Percentiles rank a stretch among this genome's conserved stretches.
Evolutionary conservation across 192 early-diverging fungal species (phyloP).

Genomic region (Dispira simplex): DNA sequence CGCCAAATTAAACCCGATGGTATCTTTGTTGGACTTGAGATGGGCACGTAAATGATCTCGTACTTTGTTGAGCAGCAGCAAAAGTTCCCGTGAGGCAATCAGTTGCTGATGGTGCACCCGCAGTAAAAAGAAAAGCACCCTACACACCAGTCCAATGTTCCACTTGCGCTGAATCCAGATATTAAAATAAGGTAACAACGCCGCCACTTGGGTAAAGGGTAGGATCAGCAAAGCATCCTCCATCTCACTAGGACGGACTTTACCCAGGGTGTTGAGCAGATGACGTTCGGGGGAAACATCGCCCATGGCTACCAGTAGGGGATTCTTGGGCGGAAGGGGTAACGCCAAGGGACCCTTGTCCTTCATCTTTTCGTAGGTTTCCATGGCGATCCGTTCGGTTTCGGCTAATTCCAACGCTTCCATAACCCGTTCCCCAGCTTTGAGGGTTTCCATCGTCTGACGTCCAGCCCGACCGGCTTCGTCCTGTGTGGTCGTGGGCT

Average conservation of each 20-base stretch:
- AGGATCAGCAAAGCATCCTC: slow-evolving; percentile 83
- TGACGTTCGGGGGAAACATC: slow-evolving; percentile 56
- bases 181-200: slow-evolving; percentile 60
- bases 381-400: slow-evolving; percentile 55
- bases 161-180: slow-evolving; percentile 70
- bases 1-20: slow-evolving; percentile 81
- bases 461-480: slow-evolving; percentile 65
- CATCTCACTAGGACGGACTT: slow-evolving; percentile 68
- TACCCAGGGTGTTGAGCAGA: slow-evolving; percentile 60
- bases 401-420: slow-evolving; percentile 86
- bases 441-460: slow-evolving; percentile 87
- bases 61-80: slow-evolving; percentile 55
- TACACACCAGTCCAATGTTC: slow-evolving; percentile 64
- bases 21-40: slow-evolving; percentile 59
- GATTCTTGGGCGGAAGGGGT: slow-evolving; percentile 33
- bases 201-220: slow-evolving; percentile 65
- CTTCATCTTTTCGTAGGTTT: slow-evolving; percentile 39
- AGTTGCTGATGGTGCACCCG: slow-evolving; percentile 84
- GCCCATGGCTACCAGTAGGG: slow-evolving; percentile 47
- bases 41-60: slow-evolving; percentile 40
- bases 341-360: slow-evolving; percentile 19
- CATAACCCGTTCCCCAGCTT: slow-evolving; percentile 86
- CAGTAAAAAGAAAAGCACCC: slow-evolving; percentile 73
- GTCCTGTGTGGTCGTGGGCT: slow-evolving; percentile 30
- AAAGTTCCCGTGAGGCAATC: slow-evolving; percentile 62